Conservation (phyloP, 805 yeast genomes). For the Barnettozyma sucrosica region DNA sequence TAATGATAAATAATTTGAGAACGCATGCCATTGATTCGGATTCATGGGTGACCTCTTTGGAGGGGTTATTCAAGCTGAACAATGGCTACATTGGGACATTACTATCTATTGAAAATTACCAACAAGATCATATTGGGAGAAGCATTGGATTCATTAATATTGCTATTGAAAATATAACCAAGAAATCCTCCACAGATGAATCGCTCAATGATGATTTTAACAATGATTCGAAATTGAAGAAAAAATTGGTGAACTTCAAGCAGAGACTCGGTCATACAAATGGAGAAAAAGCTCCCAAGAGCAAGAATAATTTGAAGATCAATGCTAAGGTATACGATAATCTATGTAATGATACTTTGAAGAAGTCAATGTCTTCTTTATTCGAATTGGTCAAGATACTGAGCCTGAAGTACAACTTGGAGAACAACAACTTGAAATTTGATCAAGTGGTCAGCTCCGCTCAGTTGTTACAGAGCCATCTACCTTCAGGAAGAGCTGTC, state of each 20-base stretch:
- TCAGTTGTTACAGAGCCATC: constrained; percentile 11
- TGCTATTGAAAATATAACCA: constrained; percentile 30
- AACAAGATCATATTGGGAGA: constrained; percentile 39
- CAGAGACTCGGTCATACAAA: constrained; percentile 7
- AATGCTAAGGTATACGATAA: constrained; percentile 6
- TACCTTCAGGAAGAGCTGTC: constrained; percentile 23
- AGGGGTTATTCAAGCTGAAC: constrained; percentile 29
- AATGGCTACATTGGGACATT: constrained; percentile 41
- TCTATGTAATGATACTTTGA: constrained; percentile 7
- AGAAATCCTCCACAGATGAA: constrained; percentile 7
- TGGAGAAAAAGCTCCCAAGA: background rate
- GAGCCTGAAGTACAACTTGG: constrained; percentile 37
- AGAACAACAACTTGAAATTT: constrained; percentile 30
- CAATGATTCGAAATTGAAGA: constrained; percentile 12
- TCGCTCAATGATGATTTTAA: constrained; percentile 8
- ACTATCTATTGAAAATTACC: constrained; percentile 39
- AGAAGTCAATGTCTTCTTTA: constrained; percentile 33
- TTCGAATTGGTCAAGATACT: constrained; percentile 37
- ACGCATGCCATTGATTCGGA: background rate
- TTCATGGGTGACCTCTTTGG: constrained; percentile 13
- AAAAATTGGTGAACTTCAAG: constrained; percentile 14
- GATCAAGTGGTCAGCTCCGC: constrained; percentile 15
- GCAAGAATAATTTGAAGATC: constrained; percentile 7
- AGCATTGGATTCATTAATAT: constrained; percentile 40
- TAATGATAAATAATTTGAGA: constrained; percentile 8